Evolutionary conservation across 495 filamentous ascomycete species (phyloP).

Genomic region (Xeromyces bisporus): DNA sequence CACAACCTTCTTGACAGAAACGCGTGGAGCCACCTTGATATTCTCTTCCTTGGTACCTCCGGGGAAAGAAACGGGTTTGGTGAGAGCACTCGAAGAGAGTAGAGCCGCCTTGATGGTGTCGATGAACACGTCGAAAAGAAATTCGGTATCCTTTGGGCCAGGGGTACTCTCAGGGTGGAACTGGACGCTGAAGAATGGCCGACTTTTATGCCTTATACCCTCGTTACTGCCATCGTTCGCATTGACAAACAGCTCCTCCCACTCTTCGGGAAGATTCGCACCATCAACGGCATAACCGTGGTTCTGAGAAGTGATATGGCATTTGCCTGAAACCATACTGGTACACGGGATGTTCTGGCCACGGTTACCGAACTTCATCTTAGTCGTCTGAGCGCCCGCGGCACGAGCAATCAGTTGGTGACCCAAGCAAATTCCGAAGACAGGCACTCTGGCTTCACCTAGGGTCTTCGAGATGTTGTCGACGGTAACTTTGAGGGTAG

Average conservation of each 20-base stretch:
- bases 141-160: constrained; percentile 91
- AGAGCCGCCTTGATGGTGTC: constrained; percentile 55
- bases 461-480: constrained; percentile 57
- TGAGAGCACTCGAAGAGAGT: constrained; percentile 42
- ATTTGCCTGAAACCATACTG: constrained; percentile 80
- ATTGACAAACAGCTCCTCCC: constrained; percentile 91
- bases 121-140: constrained; percentile 92
- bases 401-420: constrained; percentile 89
- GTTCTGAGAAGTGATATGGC: constrained; percentile 97
- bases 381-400: constrained; percentile 69
- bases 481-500: constrained; percentile 60
- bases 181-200: constrained; percentile 93
- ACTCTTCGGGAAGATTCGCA: constrained; percentile 51
- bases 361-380: constrained; percentile 99
- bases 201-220: constrained; percentile 72
- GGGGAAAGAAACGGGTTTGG: constrained; percentile 62
- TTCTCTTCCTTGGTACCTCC: constrained; percentile 69
- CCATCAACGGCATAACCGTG: constrained; percentile 89
- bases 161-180: constrained; percentile 97
- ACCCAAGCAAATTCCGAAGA: constrained; percentile 94
- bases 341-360: constrained; percentile 98
- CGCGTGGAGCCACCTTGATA: constrained; percentile 51
- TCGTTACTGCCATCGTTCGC: constrained; percentile 97
- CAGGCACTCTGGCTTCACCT: constrained; percentile 57
- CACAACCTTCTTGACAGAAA: constrained; percentile 88